phyloP scores from a whole-genome alignment of 208 protist genomes.

The Eutreptiella sp. region DNA sequence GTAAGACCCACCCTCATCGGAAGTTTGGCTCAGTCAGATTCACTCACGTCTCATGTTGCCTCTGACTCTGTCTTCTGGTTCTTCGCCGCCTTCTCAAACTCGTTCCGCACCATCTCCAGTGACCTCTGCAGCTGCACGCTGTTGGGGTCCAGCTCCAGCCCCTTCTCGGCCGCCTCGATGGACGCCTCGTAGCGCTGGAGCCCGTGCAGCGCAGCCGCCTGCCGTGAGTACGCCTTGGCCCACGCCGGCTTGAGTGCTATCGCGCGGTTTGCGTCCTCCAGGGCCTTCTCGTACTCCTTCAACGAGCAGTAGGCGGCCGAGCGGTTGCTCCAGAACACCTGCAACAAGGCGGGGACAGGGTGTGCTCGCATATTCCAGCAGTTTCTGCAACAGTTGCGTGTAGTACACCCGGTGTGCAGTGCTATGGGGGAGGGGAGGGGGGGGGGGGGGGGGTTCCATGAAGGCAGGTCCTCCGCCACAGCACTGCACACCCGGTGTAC shows the following conservation, averaged over 20 bases:
- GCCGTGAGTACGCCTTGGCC: slow-evolving; percentile 82
- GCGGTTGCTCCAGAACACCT: slow-evolving; percentile 53
- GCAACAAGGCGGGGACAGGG: slow-evolving; percentile 32
- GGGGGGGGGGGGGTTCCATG: too few relatives aligned
- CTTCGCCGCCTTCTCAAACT: slow-evolving; percentile 43
- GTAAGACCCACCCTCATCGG: too few relatives aligned
- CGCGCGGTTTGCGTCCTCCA: slow-evolving; percentile 73
- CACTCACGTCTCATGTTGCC: too few relatives aligned
- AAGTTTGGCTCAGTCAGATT: too few relatives aligned
- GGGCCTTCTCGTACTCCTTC: slow-evolving; percentile 61
- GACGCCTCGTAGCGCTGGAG: slow-evolving; percentile 73
- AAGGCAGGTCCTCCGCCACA: too few relatives aligned
- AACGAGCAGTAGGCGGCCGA: slow-evolving; percentile 77
- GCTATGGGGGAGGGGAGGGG: too few relatives aligned
- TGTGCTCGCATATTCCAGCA: slow-evolving; percentile 36
- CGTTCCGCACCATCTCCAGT: slow-evolving; percentile 50
- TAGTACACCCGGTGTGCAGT: too few relatives aligned
- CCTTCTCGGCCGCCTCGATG: slow-evolving; percentile 63
- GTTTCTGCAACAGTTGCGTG: too few relatives aligned
- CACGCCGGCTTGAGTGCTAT: slow-evolving; percentile 71
- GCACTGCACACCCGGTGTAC: too few relatives aligned
- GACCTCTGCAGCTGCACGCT: slow-evolving; percentile 60
- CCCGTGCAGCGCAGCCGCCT: slow-evolving; percentile 74
- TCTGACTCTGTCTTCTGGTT: slow-evolving; percentile 44
- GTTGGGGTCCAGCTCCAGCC: slow-evolving; percentile 55